Evolutionary conservation across 176 grass and related monocot genomes (phyloP), one percentile per base, ranked within the genome.

Genomic region (Alloteropsis semialata): DNA sequence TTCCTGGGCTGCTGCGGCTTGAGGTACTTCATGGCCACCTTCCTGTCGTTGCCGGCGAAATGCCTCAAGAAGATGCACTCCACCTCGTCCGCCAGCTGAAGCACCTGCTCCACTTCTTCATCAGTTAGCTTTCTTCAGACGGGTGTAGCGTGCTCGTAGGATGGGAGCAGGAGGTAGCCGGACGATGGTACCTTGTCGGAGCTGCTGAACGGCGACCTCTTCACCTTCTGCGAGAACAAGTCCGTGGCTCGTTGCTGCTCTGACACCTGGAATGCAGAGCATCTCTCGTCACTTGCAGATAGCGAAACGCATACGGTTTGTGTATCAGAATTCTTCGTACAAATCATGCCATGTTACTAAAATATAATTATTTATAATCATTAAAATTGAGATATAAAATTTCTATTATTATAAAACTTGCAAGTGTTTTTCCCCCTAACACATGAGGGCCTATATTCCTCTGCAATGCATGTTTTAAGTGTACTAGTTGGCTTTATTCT

Each of bases 11-110:
- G 84, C 82, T 92, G 85, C 6, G 96, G 93, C 57, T 84, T 93
- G 16, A 99, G 93, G 85, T 91, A 96, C 64, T 93, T 99, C 88
- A 94, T 95, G 2, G 96, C 93, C 30, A 91, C 90, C 69, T 84
- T 92, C 79, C 68, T 80, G 74, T 99, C 93, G 34, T 96, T 93
- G 84, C 85, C 48, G 0, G 96, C 82, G 2, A 99, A 99, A 38
- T 99, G 79, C 51, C 86, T 87, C 11, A 81, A 85, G 81, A 99
- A 99, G 78, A 99, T 85, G 64, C 56, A 70, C 75, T 99, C 96
- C 29, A 99, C 91, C 63, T 99, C 96, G 72, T 99, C 96, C 14
- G 87, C 87, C 10, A 99, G 88, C 82, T 89, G 85, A 63, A 96
- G 77, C 27, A 96, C 96, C 96, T 99, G 87, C 37, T 37, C 69